Conservation (phyloP, 192 early-diverging fungal genomes). For the Dispira parvispora region DNA sequence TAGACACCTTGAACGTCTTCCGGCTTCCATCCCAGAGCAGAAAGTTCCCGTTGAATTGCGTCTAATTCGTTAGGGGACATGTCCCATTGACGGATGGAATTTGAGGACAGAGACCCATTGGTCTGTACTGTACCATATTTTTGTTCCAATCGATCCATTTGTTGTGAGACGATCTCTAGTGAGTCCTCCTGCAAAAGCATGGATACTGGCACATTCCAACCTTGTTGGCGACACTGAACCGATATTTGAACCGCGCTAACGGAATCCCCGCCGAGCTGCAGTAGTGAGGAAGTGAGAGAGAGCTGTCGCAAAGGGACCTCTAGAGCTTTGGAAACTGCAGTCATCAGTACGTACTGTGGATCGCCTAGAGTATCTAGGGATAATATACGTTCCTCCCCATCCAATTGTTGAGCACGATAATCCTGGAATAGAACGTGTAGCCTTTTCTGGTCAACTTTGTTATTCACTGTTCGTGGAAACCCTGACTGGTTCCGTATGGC, state of each 20-base stretch:
- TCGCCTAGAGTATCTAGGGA: neutral
- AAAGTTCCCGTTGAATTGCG: no score
- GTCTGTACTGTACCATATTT: neutral
- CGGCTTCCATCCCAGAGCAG: no score
- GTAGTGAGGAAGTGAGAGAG: no score
- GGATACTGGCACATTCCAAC: neutral
- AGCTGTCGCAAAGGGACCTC: neutral
- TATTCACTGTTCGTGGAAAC: neutral
- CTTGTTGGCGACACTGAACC: neutral
- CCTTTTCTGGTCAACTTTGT: neutral
- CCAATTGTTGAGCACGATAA: no score
- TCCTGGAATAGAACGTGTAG: neutral
- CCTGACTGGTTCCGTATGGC: neutral
- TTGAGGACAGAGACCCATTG: neutral
- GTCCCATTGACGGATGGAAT: neutral
- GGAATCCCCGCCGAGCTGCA: slow-evolving; percentile 6
- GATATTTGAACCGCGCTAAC: neutral
- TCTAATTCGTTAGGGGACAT: no score
- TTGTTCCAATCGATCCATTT: neutral
- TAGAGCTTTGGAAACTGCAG: neutral
- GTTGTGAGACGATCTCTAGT: no score
- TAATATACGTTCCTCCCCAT: neutral
- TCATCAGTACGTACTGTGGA: neutral
- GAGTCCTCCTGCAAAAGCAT: neutral
- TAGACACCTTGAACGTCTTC: neutral